Evolutionary conservation across 2,329 filamentous ascomycete species (phyloP).

Genomic region (Leptographium galeiforme): DNA sequence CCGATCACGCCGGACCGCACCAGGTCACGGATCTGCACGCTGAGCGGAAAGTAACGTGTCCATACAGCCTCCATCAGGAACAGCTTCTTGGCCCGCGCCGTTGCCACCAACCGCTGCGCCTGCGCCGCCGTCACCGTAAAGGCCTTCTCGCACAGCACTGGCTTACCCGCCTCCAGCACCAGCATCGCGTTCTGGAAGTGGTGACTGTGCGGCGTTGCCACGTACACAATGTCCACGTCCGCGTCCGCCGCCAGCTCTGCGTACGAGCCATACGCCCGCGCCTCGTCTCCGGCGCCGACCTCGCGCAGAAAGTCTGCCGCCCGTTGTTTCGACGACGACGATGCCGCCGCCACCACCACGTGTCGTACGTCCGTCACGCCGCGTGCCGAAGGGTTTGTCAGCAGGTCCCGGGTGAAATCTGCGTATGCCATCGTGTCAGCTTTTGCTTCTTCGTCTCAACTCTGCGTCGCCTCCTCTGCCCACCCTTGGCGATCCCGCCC

Average conservation of each 20-base stretch:
- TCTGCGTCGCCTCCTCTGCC: constrained; percentile 13
- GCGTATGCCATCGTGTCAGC: background rate
- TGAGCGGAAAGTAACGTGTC: constrained; percentile 80
- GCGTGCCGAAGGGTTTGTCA: constrained; percentile 57
- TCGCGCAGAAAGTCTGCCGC: constrained; percentile 62
- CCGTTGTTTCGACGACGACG: constrained; percentile 56
- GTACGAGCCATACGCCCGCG: constrained; percentile 68
- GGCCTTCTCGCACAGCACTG: constrained; percentile 84
- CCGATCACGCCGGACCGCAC: constrained; percentile 41
- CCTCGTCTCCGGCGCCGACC: constrained; percentile 49
- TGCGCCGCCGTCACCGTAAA: constrained; percentile 76
- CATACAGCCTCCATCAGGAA: constrained; percentile 82
- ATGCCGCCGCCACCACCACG: constrained; percentile 66
- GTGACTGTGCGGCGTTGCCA: constrained; percentile 83
- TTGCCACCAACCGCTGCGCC: constrained; percentile 55
- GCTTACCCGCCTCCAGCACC: constrained; percentile 70
- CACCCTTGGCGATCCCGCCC: constrained; percentile 43
- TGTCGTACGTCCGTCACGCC: constrained; percentile 61
- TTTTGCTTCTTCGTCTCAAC: background rate
- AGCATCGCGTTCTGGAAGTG: constrained; percentile 87
- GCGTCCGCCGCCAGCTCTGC: constrained; percentile 66
- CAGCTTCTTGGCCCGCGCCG: constrained; percentile 57
- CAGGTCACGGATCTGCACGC: constrained; percentile 59
- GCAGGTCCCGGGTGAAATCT: constrained; percentile 65
- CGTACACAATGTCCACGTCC: constrained; percentile 73